Evolutionary conservation across 768 basidiomycete genomes (phyloP), one percentile per base, ranked within the genome.

Genomic region (Lentinula raphanica): DNA sequence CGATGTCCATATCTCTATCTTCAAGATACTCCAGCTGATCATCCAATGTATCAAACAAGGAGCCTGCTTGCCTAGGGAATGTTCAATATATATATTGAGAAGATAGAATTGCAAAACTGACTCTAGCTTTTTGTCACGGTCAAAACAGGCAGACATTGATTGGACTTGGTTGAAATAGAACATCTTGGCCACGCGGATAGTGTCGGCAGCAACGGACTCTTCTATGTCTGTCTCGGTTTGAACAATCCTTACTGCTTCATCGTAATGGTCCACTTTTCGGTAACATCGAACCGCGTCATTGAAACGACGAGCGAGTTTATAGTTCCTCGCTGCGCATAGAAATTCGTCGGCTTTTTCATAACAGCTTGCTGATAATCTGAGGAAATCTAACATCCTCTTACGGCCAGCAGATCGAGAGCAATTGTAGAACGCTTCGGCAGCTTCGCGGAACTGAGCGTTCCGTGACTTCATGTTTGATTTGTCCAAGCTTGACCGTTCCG

Each of bases 1-100:
- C 77, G 9, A 73, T 59, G 61, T 83, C 80, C 5, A 88, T 68
- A 35, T 78, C 79, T 45, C 76, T 75, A 3, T 82, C 76, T 53
- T 85, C 79, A n/a, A 84, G 72, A 58, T 83, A 89, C 38, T 79
- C 76, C 21, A 85, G 60, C n/a, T 74, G 74, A 25, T 85, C 81
- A 23, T 87, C 80, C 0, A 74, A 68, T 0, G 76, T 71, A 0
- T 71, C 60, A 57, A 89, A 89, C 3, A 88, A 65, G 5, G 67
- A 60, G 56, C 70, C 55, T 25, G 76, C 77, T 66, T 79, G 70
- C 23, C 87, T 87, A 62, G 12, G 45, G 40, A 38, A 45, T 21
- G 21, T 58, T 9, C n/a, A n/a, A 45, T 4, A 17, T 32, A 50
- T 44, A 56, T 49, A 48, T 12, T 27, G 8, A n/a, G 32, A 57